A percentile compares a stretch with the other conserved stretches of the same genome.
phyloP scores from a whole-genome alignment of 257 asterid species.

The Nicotiana undulata region DNA sequence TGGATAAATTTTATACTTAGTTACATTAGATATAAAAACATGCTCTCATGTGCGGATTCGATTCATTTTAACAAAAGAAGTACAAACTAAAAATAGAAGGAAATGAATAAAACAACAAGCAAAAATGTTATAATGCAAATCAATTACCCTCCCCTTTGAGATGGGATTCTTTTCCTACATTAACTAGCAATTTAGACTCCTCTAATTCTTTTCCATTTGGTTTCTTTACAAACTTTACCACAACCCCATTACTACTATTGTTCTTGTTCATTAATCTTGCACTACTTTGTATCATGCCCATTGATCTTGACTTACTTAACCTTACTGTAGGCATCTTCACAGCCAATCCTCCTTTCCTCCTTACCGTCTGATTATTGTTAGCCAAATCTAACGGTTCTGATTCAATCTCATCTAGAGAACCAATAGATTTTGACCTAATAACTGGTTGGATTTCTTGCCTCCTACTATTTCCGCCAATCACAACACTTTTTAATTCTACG shows the following conservation, averaged over 20 bases:
- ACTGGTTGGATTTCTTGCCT: constrained; percentile 13
- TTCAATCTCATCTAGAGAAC: constrained; percentile 46
- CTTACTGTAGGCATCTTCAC: constrained; percentile 44
- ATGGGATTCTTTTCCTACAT: constrained; percentile 11
- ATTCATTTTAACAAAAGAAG: no score
- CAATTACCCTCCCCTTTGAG: neutral
- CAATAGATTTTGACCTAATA: constrained; percentile 57
- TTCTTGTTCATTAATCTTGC: constrained; percentile 20
- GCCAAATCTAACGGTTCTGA: constrained; percentile 27
- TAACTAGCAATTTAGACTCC: constrained; percentile 39
- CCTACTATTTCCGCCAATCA: constrained; percentile 12
- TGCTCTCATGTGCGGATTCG: no score
- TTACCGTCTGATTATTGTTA: neutral
- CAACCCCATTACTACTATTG: constrained; percentile 1
- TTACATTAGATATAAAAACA: no score
- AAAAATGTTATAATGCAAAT: neutral
- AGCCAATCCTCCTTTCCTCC: constrained; percentile 41
- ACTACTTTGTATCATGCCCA: constrained; percentile 49
- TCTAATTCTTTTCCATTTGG: constrained; percentile 31
- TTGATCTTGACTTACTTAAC: constrained; percentile 59
- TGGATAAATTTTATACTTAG: no score
- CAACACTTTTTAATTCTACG: constrained; percentile 2
- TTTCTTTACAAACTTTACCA: constrained; percentile 9
- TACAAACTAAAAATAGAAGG: neutral
- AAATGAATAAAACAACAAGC: neutral